A percentile compares a stretch with the other conserved stretches of the same genome.
Conservation (phyloP, 2,329 filamentous ascomycete genomes). For the Trichoderma brevicompactum region DNA sequence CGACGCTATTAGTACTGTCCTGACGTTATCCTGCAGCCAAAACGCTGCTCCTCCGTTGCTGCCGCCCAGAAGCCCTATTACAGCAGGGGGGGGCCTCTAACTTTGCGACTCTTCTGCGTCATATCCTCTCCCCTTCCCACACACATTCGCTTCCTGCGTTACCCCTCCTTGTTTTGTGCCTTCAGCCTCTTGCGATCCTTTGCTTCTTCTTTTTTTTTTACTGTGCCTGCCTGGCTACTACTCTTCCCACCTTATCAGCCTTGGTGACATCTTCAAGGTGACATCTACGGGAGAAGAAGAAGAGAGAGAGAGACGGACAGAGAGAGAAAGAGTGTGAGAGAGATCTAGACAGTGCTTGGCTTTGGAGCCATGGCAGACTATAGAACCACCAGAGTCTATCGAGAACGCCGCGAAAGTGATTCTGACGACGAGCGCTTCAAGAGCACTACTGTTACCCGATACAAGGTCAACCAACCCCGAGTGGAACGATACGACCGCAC, state of each 20-base stretch:
- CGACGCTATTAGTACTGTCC: slow-evolving; percentile 27
- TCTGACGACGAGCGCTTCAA: slow-evolving; percentile 53
- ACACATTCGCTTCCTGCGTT: not conserved
- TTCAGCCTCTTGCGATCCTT: slow-evolving; percentile 21
- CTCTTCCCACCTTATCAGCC: not conserved
- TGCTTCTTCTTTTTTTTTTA: slow-evolving; percentile 27
- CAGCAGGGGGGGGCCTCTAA: slow-evolving; percentile 13
- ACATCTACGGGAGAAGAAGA: slow-evolving; percentile 1
- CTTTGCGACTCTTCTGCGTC: slow-evolving; percentile 26
- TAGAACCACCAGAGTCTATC: slow-evolving; percentile 42
- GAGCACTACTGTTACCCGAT: slow-evolving; percentile 56
- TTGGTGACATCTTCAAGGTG: not conserved
- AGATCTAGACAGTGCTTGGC: not conserved
- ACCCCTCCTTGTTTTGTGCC: slow-evolving; percentile 10
- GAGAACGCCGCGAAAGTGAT: slow-evolving; percentile 40
- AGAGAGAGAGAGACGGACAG: slow-evolving; percentile 1
- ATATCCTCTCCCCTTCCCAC: slow-evolving; percentile 22
- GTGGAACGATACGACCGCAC: slow-evolving; percentile 48
- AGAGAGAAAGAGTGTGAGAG: not conserved
- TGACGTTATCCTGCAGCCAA: slow-evolving; percentile 25
- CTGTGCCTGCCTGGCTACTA: slow-evolving; percentile 25
- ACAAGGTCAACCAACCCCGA: slow-evolving; percentile 54
- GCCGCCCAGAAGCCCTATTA: slow-evolving; percentile 5
- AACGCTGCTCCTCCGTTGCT: slow-evolving; percentile 4
- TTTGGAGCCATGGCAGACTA: slow-evolving; percentile 43